phyloP scores from a whole-genome alignment of 225 moss, liverwort and hornwort species.

The Thuidium tamariscinum region DNA sequence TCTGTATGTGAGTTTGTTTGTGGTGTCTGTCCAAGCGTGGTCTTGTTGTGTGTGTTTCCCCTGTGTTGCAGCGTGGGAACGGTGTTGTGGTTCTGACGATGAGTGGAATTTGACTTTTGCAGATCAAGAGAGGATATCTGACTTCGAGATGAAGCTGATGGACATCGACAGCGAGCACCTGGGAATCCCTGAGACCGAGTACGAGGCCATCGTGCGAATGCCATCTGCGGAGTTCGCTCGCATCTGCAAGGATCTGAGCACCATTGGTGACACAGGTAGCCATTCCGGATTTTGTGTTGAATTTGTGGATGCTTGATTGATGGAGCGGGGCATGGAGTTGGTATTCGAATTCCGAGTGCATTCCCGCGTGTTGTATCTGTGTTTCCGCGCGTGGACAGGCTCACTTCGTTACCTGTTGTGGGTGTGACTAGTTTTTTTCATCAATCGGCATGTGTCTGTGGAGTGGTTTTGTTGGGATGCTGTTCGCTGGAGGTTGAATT shows the following conservation, averaged over 20 bases:
- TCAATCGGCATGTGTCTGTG: too few relatives aligned
- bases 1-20: neutral
- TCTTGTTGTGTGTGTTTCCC: neutral
- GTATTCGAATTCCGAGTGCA: neutral
- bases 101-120: neutral
- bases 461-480: fast-evolving
- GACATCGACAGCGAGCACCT: constrained; percentile 98
- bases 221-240: constrained; percentile 76
- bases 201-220: constrained; percentile 85
- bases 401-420: neutral
- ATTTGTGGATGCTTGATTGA: neutral
- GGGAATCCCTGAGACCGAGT: constrained; percentile 83
- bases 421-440: too few relatives aligned
- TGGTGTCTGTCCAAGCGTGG: neutral
- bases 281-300: too few relatives aligned
- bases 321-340: neutral
- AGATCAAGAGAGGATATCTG: constrained; percentile 88
- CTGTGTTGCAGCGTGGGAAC: neutral
- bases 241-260: constrained; percentile 86
- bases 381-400: too few relatives aligned
- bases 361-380: neutral
- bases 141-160: constrained; percentile 99
- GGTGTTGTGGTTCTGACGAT: neutral
- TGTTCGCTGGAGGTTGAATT: neutral
- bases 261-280: constrained; percentile 93